Evolutionary conservation across 106 monocot genomes (phyloP).

Genomic region (Dendrobium nobile): DNA sequence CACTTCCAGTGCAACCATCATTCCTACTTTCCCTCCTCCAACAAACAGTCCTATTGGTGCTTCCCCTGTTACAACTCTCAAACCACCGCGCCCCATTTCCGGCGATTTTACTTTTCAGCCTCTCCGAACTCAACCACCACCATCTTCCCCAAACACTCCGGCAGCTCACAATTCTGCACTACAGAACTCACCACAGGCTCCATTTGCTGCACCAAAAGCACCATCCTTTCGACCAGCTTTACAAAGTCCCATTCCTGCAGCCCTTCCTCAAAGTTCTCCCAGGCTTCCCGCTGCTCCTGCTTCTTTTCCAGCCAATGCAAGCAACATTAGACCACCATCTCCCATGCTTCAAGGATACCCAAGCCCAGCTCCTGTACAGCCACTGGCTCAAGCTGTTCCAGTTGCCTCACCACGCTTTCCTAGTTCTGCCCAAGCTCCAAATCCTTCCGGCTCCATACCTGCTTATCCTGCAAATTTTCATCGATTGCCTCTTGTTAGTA

Average conservation of each 20-base stretch:
- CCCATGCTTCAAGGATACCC: constrained; percentile 23
- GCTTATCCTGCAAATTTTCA: constrained; percentile 13
- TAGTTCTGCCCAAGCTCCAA: constrained; percentile 9
- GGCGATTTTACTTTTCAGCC: constrained; percentile 84
- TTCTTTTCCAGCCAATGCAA: constrained; percentile 11
- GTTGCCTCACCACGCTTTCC: constrained; percentile 19
- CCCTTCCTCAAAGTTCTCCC: constrained; percentile 10
- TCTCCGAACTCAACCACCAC: constrained; percentile 23
- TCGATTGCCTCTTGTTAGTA: constrained; percentile 14
- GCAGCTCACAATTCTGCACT: constrained; percentile 1
- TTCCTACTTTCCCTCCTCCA: constrained; percentile 20
- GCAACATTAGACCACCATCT: constrained; percentile 2
- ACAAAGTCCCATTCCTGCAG: constrained; percentile 15
- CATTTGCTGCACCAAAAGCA: constrained; percentile 17
- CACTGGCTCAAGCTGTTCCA: constrained; percentile 11
- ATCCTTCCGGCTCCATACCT: not conserved
- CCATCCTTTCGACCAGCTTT: constrained; percentile 43
- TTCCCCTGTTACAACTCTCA: constrained; percentile 17
- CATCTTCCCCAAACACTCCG: constrained; percentile 20
- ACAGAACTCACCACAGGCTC: constrained; percentile 9
- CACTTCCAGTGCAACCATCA: constrained; percentile 11
- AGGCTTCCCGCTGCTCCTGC: constrained; percentile 4
- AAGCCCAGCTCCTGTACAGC: constrained; percentile 7
- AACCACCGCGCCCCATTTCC: constrained; percentile 36
- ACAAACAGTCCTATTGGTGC: constrained; percentile 5